Evolutionary conservation across 208 protist species (phyloP).

Genomic region (Herpetomonas tarakana): DNA sequence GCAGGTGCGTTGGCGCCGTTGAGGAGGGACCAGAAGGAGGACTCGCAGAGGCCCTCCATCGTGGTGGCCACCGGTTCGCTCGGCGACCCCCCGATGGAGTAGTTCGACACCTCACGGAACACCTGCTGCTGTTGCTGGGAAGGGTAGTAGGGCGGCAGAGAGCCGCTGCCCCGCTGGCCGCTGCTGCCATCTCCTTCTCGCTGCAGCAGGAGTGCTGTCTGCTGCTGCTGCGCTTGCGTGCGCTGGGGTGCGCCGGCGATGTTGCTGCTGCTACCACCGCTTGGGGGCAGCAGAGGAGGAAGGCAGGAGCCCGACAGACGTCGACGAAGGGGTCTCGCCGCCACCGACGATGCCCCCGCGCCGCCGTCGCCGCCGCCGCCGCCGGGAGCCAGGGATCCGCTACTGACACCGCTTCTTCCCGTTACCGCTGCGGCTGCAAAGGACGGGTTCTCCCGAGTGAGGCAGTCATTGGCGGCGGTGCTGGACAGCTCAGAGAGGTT

Average conservation of each 20-base stretch:
- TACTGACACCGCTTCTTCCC: background rate
- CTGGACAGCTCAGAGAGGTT: background rate
- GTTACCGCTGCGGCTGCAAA: background rate
- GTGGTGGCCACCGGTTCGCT: background rate
- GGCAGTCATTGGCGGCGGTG: background rate
- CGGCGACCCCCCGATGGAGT: background rate
- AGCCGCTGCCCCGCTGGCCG: background rate
- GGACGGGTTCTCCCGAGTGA: conserved; percentile 1
- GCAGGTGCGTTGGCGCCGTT: conserved; percentile 24
- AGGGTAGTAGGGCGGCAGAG: background rate
- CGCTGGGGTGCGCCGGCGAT: no score
- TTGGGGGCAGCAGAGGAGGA: background rate
- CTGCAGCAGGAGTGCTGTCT: background rate
- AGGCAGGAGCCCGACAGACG: background rate
- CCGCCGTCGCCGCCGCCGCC: no score
- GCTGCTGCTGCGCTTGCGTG: no score
- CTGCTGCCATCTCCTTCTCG: background rate
- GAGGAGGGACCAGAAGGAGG: conserved; percentile 41
- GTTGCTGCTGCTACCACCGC: background rate
- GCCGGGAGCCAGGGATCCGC: background rate
- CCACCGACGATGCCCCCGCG: background rate
- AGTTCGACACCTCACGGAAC: background rate
- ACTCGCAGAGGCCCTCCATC: conserved; percentile 23
- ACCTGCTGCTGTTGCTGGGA: background rate
- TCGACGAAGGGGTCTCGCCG: background rate